Evolutionary conservation across 140 eudicot genomes (phyloP), one percentile per base, ranked within the genome.

Genomic region (Ambrosia hybrid): DNA sequence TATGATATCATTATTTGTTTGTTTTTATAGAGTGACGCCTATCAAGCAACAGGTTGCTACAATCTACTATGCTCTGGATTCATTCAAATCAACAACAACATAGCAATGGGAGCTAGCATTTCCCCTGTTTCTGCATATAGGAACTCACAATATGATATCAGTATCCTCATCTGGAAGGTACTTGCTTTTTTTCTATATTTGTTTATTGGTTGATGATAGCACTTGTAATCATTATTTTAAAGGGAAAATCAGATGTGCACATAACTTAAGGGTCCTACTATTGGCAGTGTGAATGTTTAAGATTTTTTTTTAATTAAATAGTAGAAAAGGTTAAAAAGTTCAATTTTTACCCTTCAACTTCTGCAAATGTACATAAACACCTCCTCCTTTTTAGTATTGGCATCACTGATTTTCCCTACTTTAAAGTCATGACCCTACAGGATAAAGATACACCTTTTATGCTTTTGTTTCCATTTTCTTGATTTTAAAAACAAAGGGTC

Each of bases 111-210:
- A 16, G 97, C 95, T 46, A 83, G 90, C 85, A 87, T 91, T 67
- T 91, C 88, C 21, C 97, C 92, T 9, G 83, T 87, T 45, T 90
- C 97, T 64, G 80, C 78, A 14, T 76, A 13, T 46, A 71, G 84
- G 14, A 78, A 71, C 73, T 81, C 89, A 57, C 95, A 90, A 59
- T 87, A 85, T 73, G 91, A 90, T 81, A 87, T 89, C 74, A 85
- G 83, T 75, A 87, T 89, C 39, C 94, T 85, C 72, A 77, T 90
- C 74, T 87, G 96, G 94, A 90, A 87, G 96, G 96, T 90, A 83
- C 9, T 12, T 48, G 48, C n/a, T 12, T 7, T 3, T 6, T 48
- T 48, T 21, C 53, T 9, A 48, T 48, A 48, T 48, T 48, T 9
- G 53, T 48, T 48, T 48, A 21, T 48, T 48, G 13, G 52, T 48